Evolutionary conservation across 768 basidiomycete species (phyloP), one percentile per base, ranked within the genome.

Genomic region (Termitomyces sp.): DNA sequence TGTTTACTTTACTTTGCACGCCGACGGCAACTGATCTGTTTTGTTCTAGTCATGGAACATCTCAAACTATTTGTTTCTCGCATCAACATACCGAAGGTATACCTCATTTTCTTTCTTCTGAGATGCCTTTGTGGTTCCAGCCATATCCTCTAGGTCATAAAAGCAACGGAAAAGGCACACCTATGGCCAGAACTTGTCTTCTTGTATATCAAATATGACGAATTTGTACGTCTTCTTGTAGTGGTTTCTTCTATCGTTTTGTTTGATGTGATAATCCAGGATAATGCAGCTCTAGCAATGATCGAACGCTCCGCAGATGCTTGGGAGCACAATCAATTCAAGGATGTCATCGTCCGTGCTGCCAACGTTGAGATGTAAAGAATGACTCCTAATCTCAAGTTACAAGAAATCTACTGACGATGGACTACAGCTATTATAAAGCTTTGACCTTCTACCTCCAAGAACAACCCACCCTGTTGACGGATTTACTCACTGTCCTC

Each of bases 301-400:
- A 98, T 98, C 73, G 97, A 99, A 73, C 89, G 96, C 20, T 92
- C 97, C 2, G 85, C 93, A n/a, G 94, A 97, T 74, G 94, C 95
- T 53, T 99, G 96, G 96, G 97, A 99, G 60, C 97, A 99, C 78
- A 96, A 94, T 69, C 96, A 98, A 74, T 99, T 99, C 88, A 98
- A 98, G 83, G 97, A 98, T 67, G 89, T 97, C 60, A 84, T 97
- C 59, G 92, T 98, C 70, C 92, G 96, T 62, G 96, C 91, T 25
- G 96, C 97, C 52, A 99, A 99, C 70, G 86, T 98, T 63, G 97
- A 99, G 78, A 98, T 99, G 92, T 92, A 73, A 62, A 86, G 67
- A 25, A 31, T 34, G 11, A 58, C 54, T 45, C 5, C 25, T 5
- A 37, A 17, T 25, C 15, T 29, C 17, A 5, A 15, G 7, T 43